Conservation (phyloP, 2,329 filamentous ascomycete genomes). For the Lomentospora prolificans region DNA sequence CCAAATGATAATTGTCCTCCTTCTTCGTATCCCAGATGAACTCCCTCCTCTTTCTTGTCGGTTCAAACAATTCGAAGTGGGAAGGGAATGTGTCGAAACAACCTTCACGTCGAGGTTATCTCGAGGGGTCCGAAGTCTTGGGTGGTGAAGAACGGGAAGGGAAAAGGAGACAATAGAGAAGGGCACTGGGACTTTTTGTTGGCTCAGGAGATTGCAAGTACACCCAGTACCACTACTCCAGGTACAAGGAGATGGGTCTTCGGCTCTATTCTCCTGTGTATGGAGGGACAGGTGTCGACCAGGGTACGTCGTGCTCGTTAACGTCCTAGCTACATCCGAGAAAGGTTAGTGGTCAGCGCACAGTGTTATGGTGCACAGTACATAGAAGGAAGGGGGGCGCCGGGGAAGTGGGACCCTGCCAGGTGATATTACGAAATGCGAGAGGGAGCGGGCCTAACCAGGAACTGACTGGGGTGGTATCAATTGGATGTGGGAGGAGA, state of each 20-base stretch:
- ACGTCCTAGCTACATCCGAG: no score
- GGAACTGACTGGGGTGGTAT: background rate
- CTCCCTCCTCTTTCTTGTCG: slow-evolving; percentile 2
- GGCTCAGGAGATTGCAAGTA: background rate
- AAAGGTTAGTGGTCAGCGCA: background rate
- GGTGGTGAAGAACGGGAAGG: slow-evolving; percentile 5
- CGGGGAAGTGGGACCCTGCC: background rate
- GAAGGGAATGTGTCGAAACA: background rate
- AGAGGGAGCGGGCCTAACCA: background rate
- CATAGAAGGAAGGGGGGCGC: background rate
- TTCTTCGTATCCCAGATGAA: background rate
- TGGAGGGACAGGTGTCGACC: background rate
- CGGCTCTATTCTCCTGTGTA: background rate
- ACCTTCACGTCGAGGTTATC: background rate
- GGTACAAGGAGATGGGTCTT: background rate
- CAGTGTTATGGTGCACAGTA: background rate
- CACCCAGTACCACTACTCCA: background rate
- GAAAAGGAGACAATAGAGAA: slow-evolving; percentile 1
- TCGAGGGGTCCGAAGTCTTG: slow-evolving; percentile 3
- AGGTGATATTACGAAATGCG: slow-evolving; percentile 1
- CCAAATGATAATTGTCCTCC: background rate
- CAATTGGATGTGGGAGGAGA: background rate
- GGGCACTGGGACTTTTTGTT: slow-evolving; percentile 6
- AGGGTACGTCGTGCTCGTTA: no score
- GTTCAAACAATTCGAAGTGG: background rate